These are phyloP conservation scores for Myrica gale DNA, from an alignment of 306 rosid species.

Conservation along the genomic window DNA sequence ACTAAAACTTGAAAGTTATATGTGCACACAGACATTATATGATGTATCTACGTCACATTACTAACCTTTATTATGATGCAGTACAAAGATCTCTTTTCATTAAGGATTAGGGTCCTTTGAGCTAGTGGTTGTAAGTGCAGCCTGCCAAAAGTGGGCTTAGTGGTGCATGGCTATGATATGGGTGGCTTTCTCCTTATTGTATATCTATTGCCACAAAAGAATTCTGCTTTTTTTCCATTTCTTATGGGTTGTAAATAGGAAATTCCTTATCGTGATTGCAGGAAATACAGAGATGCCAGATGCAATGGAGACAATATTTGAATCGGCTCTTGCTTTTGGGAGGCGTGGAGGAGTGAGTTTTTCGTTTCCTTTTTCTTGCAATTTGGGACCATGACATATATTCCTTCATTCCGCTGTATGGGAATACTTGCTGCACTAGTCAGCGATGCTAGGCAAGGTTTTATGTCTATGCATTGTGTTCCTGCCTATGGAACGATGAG, in stretches of 20 bases:
- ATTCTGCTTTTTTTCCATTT: constrained; percentile 16
- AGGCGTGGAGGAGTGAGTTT: constrained; percentile 86
- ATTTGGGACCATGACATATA: constrained; percentile 2
- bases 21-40: background rate
- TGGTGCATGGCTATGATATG: background rate
- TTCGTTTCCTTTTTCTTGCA: constrained; percentile 29
- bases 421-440: constrained; percentile 13
- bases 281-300: constrained; percentile 95
- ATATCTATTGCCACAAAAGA: no score
- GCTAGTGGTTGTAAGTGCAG: background rate
- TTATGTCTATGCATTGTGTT: constrained; percentile 13
- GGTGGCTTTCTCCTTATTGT: background rate
- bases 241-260: background rate
- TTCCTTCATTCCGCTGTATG: constrained; percentile 13
- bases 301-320: constrained; percentile 97
- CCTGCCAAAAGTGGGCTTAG: background rate
- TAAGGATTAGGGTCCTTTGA: background rate
- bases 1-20: background rate
- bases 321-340: constrained; percentile 91
- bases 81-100: background rate
- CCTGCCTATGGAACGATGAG: background rate
- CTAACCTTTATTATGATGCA: background rate
- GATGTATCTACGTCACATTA: background rate
- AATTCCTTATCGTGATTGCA: constrained; percentile 39
- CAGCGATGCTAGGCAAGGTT: constrained; percentile 1